Conservation (phyloP, 163 green algal species). For the Volvox carteri region DNA sequence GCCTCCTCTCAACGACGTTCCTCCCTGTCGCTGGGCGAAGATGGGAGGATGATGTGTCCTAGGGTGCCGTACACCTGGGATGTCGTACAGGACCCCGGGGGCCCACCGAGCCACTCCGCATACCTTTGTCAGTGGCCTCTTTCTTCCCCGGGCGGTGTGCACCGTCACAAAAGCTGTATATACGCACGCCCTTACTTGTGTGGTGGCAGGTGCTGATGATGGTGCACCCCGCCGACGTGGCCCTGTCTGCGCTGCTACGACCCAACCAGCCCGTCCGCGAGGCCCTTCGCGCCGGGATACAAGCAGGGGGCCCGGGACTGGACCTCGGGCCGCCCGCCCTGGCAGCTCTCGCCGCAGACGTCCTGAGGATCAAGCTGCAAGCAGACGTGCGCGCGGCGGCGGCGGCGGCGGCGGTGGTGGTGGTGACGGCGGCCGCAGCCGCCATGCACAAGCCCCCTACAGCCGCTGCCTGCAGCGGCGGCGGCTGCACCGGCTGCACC, state of each 20-base stretch:
- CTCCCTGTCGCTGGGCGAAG: too few relatives aligned
- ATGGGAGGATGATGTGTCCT: too few relatives aligned
- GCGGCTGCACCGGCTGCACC: background rate
- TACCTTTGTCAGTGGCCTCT: too few relatives aligned
- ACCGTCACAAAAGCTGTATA: background rate
- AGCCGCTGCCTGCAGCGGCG: too few relatives aligned
- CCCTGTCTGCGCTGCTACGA: background rate
- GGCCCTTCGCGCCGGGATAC: background rate
- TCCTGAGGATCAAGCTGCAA: background rate
- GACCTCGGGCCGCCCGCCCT: background rate
- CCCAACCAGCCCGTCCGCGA: background rate
- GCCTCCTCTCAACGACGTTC: too few relatives aligned
- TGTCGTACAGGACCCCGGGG: too few relatives aligned
- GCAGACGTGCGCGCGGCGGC: background rate
- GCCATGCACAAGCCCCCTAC: background rate
- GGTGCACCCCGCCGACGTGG: background rate
- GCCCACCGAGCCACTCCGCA: too few relatives aligned
- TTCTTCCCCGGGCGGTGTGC: too few relatives aligned
- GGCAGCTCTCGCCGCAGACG: constrained; percentile 2
- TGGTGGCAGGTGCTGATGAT: background rate
- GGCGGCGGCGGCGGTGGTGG: background rate
- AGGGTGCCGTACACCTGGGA: too few relatives aligned
- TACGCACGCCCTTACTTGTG: background rate
- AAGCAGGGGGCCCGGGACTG: background rate
- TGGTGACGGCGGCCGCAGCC: background rate